A percentile compares a stretch with the other conserved stretches of the same genome.
Evolutionary conservation across 371 early-diverging fungal genomes (phyloP).

Genomic region (Apophysomyces elegans): DNA sequence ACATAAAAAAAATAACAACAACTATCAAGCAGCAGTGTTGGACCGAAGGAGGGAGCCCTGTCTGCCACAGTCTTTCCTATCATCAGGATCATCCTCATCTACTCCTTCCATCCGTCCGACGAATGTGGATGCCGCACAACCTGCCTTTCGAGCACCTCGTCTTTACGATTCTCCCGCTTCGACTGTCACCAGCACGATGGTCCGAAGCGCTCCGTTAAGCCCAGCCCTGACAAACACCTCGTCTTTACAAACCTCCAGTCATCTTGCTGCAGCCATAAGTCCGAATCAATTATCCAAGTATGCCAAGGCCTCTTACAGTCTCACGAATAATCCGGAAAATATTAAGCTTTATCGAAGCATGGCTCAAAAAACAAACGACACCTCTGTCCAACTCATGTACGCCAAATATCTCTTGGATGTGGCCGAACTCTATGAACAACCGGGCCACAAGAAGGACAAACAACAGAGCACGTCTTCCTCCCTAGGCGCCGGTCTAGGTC

Average conservation of each 20-base stretch:
- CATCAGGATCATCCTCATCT: too few species aligned
- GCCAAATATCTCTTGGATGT: slow-evolving; percentile 79
- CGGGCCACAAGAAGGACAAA: background rate
- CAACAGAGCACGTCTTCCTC: background rate
- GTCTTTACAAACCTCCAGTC: slow-evolving; percentile 10
- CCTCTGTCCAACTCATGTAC: slow-evolving; percentile 80
- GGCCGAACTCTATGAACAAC: slow-evolving; percentile 33
- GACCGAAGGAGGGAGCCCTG: too few species aligned
- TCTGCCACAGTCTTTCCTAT: too few species aligned
- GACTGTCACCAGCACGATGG: background rate
- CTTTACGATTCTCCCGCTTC: too few species aligned
- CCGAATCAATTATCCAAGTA: slow-evolving; percentile 25
- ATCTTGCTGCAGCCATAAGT: slow-evolving; percentile 2
- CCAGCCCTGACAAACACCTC: background rate
- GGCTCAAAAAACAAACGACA: slow-evolving; percentile 79
- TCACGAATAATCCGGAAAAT: slow-evolving; percentile 62
- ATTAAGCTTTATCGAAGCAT: slow-evolving; percentile 72
- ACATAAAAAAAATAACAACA: too few species aligned
- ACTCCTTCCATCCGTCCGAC: too few species aligned
- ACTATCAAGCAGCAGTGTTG: too few species aligned
- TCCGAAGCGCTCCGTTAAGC: background rate
- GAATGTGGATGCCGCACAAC: too few species aligned
- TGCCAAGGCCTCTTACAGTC: slow-evolving; percentile 56
- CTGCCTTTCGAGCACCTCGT: too few species aligned
- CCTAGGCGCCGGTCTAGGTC: background rate